A percentile compares a stretch with the other conserved stretches of the same genome.
Conservation (phyloP, 257 asterid genomes). For the Scutellaria barbata region DNA sequence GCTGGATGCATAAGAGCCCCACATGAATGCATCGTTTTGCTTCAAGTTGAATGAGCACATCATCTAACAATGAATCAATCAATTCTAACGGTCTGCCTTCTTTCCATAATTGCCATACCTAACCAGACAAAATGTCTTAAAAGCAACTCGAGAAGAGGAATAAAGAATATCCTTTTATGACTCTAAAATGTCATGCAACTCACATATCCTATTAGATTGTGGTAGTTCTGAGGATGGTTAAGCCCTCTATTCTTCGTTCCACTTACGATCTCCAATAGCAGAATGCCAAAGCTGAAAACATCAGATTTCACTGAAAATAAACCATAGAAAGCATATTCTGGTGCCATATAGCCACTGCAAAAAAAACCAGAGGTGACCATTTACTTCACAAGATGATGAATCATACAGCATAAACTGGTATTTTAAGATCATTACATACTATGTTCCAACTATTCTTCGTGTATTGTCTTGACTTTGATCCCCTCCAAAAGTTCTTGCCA, state of each 20-base stretch:
- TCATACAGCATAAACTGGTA: neutral
- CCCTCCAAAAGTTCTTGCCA: constrained; percentile 43
- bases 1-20: constrained; percentile 52
- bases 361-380: neutral
- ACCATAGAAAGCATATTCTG: constrained; percentile 43
- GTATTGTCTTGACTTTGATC: constrained; percentile 33
- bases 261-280: constrained; percentile 40
- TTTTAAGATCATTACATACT: constrained; percentile 20
- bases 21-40: constrained; percentile 40
- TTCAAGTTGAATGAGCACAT: constrained; percentile 16
- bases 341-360: constrained; percentile 47
- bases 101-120: constrained; percentile 51
- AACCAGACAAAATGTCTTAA: neutral
- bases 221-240: constrained; percentile 17
- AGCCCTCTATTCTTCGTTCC: constrained; percentile 46
- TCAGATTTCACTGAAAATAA: constrained; percentile 43
- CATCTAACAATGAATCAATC: constrained; percentile 33
- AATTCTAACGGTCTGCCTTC: constrained; percentile 46
- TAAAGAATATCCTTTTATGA: neutral
- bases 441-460: constrained; percentile 41
- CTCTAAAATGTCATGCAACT: neutral
- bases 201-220: constrained; percentile 47
- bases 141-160: neutral
- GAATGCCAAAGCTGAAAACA: constrained; percentile 47
- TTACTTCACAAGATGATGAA: constrained; percentile 5